Percentiles rank a stretch among this genome's conserved stretches.
Evolutionary conservation across 305 asterid species (phyloP).

Genomic region (Salvia sclarea): DNA sequence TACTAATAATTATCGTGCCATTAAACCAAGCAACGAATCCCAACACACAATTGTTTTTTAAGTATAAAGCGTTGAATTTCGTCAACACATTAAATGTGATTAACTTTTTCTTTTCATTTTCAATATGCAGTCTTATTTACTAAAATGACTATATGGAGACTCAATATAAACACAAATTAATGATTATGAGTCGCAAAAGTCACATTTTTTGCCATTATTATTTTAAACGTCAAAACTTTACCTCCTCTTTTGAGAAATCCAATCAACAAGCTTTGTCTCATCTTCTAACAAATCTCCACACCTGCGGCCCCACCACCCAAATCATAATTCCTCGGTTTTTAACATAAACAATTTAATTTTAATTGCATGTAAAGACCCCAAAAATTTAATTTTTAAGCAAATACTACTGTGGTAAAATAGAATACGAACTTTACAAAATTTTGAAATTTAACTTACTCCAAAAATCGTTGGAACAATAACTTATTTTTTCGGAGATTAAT

Average conservation of each 20-base stretch:
- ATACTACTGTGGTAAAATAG: no score
- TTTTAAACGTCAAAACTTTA: not conserved
- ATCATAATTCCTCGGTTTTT: not conserved
- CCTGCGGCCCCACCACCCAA: not conserved
- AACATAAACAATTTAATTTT: no score
- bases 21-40: not conserved
- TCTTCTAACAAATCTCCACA: not conserved
- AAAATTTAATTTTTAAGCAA: no score
- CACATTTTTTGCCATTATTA: not conserved
- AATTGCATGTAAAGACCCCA: no score
- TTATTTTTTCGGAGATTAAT: no score
- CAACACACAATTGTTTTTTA: not conserved
- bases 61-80: not conserved
- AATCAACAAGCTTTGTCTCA: not conserved
- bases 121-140: no score
- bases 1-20: not conserved
- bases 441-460: no score
- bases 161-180: not conserved
- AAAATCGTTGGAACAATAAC: no score
- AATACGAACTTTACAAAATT: no score
- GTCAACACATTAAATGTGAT: not conserved
- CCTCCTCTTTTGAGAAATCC: not conserved
- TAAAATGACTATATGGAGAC: not conserved
- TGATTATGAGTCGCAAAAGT: conserved; percentile 1
- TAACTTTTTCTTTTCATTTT: not conserved